Base-by-base conservation (phyloP, 345 rosid species). In the Erucastrum elatum region DNA sequence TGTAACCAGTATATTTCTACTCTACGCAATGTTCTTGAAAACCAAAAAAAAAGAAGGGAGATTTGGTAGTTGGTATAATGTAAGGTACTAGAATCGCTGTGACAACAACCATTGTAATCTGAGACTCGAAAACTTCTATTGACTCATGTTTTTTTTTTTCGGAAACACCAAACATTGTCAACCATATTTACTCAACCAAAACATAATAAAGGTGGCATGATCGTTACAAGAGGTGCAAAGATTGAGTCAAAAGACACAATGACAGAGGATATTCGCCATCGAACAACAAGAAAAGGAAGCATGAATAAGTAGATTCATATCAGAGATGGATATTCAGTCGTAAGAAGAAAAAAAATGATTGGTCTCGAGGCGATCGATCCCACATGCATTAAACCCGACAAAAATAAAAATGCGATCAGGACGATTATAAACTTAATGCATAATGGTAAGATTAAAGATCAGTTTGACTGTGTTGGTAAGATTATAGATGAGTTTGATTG, bases 201-300 rank as follows among this genome's bases (percentile, higher is more conserved):
- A 68, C 51, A 41, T 39, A 17, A 30, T 7, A 26, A 68, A 10
- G 25, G 17, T 17, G 8, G 37, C 7, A 0, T 39, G 69, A 62
- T 62, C 56, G 21, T 33, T 3, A 31, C 1, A 44, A 60, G 39
- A 21, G 29, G 13, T 33, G 60, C 68, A 9, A 58, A 46, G 26
- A 2, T 76, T 77, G 49, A 70, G 65, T 53, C 1, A 53, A 64
- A 35, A 64, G 34, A 16, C 60, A 71, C 66, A 65, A 30, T 56
- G 65, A 65, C 81, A 77, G 59, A 77, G 59, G 66, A 69, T 7
- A 69, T 2, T 44, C n/a, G 4, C 60, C 10, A 46, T 61, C 27
- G 41, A 44, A 75, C 15, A 46, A 12, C 35, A 61, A 68, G n/a
- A 63, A 63, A 8, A 13, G 34, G 53, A 51, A 51, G 13, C 51